Percentiles rank a stretch among this genome's conserved stretches.
These are phyloP conservation scores for Grammothele lineata DNA, from an alignment of 768 basidiomycete genomes.

Conservation along the genomic window DNA sequence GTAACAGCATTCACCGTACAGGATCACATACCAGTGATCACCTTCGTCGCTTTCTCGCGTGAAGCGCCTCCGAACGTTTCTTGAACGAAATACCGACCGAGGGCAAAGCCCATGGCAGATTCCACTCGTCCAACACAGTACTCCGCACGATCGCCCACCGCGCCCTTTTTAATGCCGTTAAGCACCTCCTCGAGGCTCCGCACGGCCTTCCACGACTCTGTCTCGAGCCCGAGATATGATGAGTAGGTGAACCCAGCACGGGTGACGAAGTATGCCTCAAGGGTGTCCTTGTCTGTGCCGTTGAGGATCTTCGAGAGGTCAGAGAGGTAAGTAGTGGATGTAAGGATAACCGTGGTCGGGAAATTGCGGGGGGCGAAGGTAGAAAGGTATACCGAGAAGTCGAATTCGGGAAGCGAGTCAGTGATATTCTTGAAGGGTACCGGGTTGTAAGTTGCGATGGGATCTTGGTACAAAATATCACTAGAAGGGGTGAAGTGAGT, in stretches of 20 bases:
- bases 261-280: slow-evolving; percentile 87
- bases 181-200: slow-evolving; percentile 68
- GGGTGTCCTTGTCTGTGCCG: slow-evolving; percentile 58
- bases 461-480: slow-evolving; percentile 72
- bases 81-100: slow-evolving; percentile 86
- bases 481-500: slow-evolving; percentile 27
- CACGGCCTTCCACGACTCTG: slow-evolving; percentile 75
- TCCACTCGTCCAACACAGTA: slow-evolving; percentile 77
- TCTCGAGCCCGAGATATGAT: slow-evolving; percentile 66
- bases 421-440: slow-evolving; percentile 65
- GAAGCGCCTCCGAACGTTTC: slow-evolving; percentile 78
- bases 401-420: slow-evolving; percentile 64
- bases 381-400: slow-evolving; percentile 84
- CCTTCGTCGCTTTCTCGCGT: slow-evolving; percentile 71
- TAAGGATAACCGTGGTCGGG: slow-evolving; percentile 75
- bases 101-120: slow-evolving; percentile 76
- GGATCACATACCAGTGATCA: slow-evolving; percentile 63
- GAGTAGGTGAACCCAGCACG: slow-evolving; percentile 68
- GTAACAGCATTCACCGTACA: neutral
- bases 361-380: slow-evolving; percentile 75
- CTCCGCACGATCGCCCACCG: slow-evolving; percentile 76
- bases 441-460: slow-evolving; percentile 87
- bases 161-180: slow-evolving; percentile 83
- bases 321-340: slow-evolving; percentile 71
- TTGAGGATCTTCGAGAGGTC: slow-evolving; percentile 68